A percentile compares a stretch with the other conserved stretches of the same genome.
Evolutionary conservation across 345 rosid genomes (phyloP).

Genomic region (Populus simonii): DNA sequence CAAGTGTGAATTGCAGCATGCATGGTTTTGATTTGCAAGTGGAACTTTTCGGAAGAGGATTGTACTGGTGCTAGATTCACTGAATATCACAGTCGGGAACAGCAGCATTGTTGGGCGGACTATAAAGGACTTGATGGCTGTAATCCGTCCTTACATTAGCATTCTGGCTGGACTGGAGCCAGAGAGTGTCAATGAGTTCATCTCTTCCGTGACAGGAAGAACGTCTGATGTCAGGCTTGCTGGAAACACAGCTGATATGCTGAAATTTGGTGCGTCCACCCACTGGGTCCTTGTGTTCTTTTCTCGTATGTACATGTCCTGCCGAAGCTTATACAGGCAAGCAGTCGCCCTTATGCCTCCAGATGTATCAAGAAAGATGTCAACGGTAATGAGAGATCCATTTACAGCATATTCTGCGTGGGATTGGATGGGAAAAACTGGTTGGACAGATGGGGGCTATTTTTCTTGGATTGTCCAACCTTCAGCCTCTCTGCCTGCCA

Average conservation of each 20-base stretch:
- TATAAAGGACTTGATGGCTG: slow-evolving; percentile 50
- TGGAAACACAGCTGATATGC: slow-evolving; percentile 21
- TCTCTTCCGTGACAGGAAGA: slow-evolving; percentile 49
- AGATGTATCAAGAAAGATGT: slow-evolving; percentile 47
- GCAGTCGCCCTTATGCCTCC: slow-evolving; percentile 67
- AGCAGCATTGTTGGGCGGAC: slow-evolving; percentile 59
- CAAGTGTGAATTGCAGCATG: slow-evolving; percentile 14
- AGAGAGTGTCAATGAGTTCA: slow-evolving; percentile 45
- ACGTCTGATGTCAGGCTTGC: slow-evolving; percentile 20
- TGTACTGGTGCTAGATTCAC: slow-evolving; percentile 61
- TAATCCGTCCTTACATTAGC: slow-evolving; percentile 52
- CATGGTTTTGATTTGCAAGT: slow-evolving; percentile 38
- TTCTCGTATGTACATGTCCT: slow-evolving; percentile 64
- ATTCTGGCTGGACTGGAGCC: slow-evolving; percentile 46
- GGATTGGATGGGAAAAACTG: slow-evolving; percentile 61
- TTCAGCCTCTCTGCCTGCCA: slow-evolving; percentile 60
- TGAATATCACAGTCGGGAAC: slow-evolving; percentile 67
- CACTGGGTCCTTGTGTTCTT: slow-evolving; percentile 65
- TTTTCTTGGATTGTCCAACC: slow-evolving; percentile 69
- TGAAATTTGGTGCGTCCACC: slow-evolving; percentile 33
- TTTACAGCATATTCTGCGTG: slow-evolving; percentile 49
- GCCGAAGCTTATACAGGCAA: slow-evolving; percentile 69
- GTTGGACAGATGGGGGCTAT: slow-evolving; percentile 61
- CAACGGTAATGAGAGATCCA: slow-evolving; percentile 46
- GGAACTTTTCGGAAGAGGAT: slow-evolving; percentile 62